A percentile compares a stretch with the other conserved stretches of the same genome.
Evolutionary conservation across 129 eudicot genomes (phyloP).

Genomic region (Gnaphalium uliginosum): DNA sequence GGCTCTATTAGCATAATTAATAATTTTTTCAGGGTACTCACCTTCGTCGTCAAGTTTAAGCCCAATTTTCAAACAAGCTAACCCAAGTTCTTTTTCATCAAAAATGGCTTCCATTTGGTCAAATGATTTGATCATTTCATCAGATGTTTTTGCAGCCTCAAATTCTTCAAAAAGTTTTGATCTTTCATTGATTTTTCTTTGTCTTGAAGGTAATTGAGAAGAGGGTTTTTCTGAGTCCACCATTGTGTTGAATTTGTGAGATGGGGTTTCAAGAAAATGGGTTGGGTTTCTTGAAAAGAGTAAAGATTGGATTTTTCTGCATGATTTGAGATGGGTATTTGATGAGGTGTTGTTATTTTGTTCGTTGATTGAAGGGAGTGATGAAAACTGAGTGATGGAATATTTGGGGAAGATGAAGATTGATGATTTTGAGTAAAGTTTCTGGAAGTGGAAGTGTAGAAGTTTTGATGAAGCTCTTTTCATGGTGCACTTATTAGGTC

Average conservation of each 20-base stretch:
- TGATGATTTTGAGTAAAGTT: constrained; percentile 21
- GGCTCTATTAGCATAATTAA: constrained; percentile 63
- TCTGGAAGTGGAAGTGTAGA: constrained; percentile 41
- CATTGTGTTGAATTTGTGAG: constrained; percentile 55
- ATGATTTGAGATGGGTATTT: constrained; percentile 39
- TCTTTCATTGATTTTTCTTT: constrained; percentile 58
- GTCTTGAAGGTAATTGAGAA: constrained; percentile 60
- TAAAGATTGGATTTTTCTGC: constrained; percentile 28
- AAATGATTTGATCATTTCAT: constrained; percentile 64
- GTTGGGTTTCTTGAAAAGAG: constrained; percentile 33
- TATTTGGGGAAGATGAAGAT: not conserved
- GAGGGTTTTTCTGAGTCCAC: constrained; percentile 34
- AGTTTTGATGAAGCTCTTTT: constrained; percentile 64
- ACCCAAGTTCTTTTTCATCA: constrained; percentile 66
- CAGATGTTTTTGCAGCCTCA: constrained; percentile 67
- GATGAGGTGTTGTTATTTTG: constrained; percentile 29
- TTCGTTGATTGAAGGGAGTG: constrained; percentile 15
- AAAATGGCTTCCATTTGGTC: constrained; percentile 54
- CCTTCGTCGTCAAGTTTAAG: constrained; percentile 81
- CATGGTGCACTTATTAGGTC: constrained; percentile 42
- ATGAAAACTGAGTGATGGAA: not conserved
- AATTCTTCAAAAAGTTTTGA: constrained; percentile 74
- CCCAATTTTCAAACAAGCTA: constrained; percentile 76
- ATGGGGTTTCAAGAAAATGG: constrained; percentile 32
- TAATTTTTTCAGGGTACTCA: constrained; percentile 65